Conservation (phyloP, 441 rosid species). For the Macaranga tanarius region DNA sequence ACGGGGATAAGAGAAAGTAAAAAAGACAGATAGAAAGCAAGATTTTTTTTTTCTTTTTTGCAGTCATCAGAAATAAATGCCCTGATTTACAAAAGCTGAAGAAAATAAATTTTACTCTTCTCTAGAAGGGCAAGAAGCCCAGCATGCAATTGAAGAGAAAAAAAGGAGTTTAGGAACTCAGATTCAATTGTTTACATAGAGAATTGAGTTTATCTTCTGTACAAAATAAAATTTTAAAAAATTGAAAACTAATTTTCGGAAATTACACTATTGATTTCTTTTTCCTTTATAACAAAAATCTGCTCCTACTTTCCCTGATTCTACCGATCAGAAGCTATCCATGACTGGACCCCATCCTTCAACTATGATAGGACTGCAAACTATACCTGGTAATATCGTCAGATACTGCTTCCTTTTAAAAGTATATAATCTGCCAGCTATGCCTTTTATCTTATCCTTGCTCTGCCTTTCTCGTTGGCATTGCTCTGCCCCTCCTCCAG, state of each 20-base stretch:
- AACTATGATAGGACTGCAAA: background rate
- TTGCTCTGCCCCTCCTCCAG: background rate
- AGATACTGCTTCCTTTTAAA: background rate
- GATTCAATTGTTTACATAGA: background rate
- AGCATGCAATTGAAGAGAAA: background rate
- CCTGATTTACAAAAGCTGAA: background rate
- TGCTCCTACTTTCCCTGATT: background rate
- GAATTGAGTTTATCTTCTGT: background rate
- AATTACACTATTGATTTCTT: background rate
- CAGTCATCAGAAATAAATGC: background rate
- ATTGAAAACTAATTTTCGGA: too few relatives aligned
- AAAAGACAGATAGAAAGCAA: background rate
- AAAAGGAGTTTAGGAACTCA: background rate
- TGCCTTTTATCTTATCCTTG: background rate
- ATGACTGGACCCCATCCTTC: background rate
- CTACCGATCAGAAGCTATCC: background rate
- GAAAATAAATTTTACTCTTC: background rate
- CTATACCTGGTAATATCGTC: background rate
- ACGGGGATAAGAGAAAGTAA: background rate
- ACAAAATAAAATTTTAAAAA: background rate
- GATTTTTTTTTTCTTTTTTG: too few relatives aligned
- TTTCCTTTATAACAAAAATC: background rate
- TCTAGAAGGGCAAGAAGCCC: background rate
- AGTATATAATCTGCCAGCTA: background rate
- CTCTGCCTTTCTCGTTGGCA: background rate